Conservation (phyloP, 495 filamentous ascomycete species). For the Amorphotheca resinae region DNA sequence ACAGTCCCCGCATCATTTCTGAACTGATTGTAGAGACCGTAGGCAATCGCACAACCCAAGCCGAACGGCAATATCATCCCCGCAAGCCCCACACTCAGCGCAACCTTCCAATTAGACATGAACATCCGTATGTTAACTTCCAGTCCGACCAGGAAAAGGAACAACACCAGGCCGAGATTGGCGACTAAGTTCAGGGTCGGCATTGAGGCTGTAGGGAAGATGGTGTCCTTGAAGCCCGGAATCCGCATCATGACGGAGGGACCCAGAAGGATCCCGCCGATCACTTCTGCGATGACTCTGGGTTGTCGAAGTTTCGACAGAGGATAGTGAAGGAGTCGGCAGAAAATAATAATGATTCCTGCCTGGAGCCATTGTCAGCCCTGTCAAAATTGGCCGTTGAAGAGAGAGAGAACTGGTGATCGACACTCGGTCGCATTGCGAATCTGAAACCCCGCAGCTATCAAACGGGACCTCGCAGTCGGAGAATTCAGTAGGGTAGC, state of each 20-base stretch:
- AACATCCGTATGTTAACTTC: slow-evolving; percentile 88
- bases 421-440: neutral
- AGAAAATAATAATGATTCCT: slow-evolving; percentile 81
- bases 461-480: neutral
- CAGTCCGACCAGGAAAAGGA: slow-evolving; percentile 83
- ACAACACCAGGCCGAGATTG: slow-evolving; percentile 81
- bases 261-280: slow-evolving; percentile 83
- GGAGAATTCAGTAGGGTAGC: neutral
- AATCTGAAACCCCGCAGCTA: neutral
- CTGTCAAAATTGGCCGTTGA: neutral
- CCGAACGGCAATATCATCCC: slow-evolving; percentile 78
- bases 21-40: slow-evolving; percentile 76
- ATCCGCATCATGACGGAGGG: slow-evolving; percentile 78
- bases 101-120: slow-evolving; percentile 74
- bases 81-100: slow-evolving; percentile 65
- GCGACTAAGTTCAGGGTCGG: slow-evolving; percentile 58
- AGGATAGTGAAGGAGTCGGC: slow-evolving; percentile 70
- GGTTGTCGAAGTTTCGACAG: slow-evolving; percentile 81
- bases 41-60: slow-evolving; percentile 62
- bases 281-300: slow-evolving; percentile 89
- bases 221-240: slow-evolving; percentile 62
- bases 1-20: slow-evolving; percentile 46
- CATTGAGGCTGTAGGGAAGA: slow-evolving; percentile 66
- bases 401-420: neutral
- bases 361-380: slow-evolving; percentile 41